Conservation (phyloP, 2,329 filamentous ascomycete species). For the Fusarium pilosicola region DNA sequence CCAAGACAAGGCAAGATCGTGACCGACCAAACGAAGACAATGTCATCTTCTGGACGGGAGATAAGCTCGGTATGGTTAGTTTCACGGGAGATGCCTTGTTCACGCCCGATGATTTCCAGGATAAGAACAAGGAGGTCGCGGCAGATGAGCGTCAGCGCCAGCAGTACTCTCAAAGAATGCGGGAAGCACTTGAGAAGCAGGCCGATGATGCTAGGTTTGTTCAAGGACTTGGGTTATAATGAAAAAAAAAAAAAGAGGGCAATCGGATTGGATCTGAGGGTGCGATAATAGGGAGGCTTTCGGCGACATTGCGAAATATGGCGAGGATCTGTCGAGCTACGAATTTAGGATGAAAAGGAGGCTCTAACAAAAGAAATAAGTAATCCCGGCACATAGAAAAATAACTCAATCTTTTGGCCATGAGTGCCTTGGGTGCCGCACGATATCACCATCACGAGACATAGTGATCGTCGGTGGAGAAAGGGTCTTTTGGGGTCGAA, state of each 20-base stretch:
- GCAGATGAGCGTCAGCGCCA: constrained; percentile 64
- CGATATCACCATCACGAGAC: constrained; percentile 8
- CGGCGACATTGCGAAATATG: constrained; percentile 4
- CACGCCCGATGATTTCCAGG: constrained; percentile 61
- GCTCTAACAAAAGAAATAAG: constrained; percentile 9
- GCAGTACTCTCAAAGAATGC: constrained; percentile 76
- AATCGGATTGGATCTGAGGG: constrained; percentile 1
- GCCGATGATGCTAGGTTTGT: constrained; percentile 83
- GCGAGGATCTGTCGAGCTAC: constrained; percentile 2
- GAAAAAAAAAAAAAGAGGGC: background rate
- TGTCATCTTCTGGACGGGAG: constrained; percentile 87
- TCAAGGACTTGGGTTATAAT: constrained; percentile 63
- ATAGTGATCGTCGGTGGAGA: constrained; percentile 34
- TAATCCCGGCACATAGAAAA: background rate
- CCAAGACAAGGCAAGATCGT: constrained; percentile 51
- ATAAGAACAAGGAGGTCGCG: constrained; percentile 56
- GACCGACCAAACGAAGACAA: constrained; percentile 67
- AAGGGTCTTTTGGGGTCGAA: constrained; percentile 9
- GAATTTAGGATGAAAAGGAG: constrained; percentile 9
- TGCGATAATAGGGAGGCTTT: constrained; percentile 4
- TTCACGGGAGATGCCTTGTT: constrained; percentile 67
- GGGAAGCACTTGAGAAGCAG: constrained; percentile 77
- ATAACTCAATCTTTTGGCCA: constrained; percentile 10
- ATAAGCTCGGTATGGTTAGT: constrained; percentile 77
- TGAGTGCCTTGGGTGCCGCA: background rate